Percentiles rank a stretch among this genome's conserved stretches.
Evolutionary conservation across 202 grass and related monocot species (phyloP).

Genomic region (Cymbopogon flexuosus): DNA sequence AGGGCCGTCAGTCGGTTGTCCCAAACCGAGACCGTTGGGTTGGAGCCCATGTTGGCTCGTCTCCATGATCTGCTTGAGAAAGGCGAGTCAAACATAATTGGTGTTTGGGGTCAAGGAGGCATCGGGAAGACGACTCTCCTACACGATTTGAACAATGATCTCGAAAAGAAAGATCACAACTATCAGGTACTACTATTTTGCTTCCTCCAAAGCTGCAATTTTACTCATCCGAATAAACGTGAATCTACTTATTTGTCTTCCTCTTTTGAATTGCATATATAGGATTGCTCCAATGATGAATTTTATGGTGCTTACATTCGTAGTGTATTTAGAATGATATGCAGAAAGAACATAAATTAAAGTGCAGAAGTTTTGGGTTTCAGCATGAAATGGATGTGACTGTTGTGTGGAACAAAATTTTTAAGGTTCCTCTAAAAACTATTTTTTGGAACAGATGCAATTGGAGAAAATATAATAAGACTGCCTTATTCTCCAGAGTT

Average conservation of each 20-base stretch:
- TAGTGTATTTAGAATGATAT: not conserved
- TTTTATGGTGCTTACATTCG: not conserved
- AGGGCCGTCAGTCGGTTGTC: slow-evolving; percentile 20
- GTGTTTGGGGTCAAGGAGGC: slow-evolving; percentile 61
- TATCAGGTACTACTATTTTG: slow-evolving; percentile 22
- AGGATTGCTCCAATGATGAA: not conserved
- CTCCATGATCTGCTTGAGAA: slow-evolving; percentile 41
- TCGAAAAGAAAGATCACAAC: slow-evolving; percentile 12
- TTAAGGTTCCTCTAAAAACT: not conserved
- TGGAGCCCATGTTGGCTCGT: slow-evolving; percentile 36
- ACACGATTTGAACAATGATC: slow-evolving; percentile 50
- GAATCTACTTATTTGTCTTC: not conserved
- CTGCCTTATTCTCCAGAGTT: not conserved
- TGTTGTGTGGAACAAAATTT: not conserved
- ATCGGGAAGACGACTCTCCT: slow-evolving; percentile 71
- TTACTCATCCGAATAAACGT: not conserved
- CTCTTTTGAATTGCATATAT: not conserved
- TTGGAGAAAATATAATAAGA: not conserved
- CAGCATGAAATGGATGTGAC: not conserved
- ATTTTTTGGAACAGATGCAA: not conserved
- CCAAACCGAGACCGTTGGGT: slow-evolving; percentile 38
- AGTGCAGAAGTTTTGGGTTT: not conserved
- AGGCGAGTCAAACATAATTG: slow-evolving; percentile 41
- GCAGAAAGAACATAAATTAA: not conserved
- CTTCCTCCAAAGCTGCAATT: not conserved